A percentile compares a stretch with the other conserved stretches of the same genome.
Evolutionary conservation across 306 rosid species (phyloP).

Genomic region (Castanea mollissima): DNA sequence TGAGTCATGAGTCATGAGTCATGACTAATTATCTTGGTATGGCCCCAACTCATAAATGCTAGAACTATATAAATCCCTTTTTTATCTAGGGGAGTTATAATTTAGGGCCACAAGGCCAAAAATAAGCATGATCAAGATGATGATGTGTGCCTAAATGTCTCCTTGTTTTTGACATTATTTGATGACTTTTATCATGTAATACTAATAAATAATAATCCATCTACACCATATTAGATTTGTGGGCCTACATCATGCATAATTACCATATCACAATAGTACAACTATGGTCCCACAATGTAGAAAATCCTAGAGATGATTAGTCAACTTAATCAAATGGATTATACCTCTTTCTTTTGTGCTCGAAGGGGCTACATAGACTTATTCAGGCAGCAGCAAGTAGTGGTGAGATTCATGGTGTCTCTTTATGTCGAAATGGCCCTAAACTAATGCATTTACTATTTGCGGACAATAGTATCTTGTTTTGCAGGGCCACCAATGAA

Average conservation of each 20-base stretch:
- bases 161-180: background rate
- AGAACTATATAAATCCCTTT: background rate
- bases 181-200: background rate
- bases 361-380: too few species aligned
- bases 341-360: too few species aligned
- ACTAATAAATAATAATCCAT: background rate
- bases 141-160: background rate
- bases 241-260: background rate
- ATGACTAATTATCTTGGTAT: too few species aligned
- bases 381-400: too few species aligned
- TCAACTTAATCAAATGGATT: constrained; percentile 1
- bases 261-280: background rate
- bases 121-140: background rate
- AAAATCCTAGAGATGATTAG: background rate
- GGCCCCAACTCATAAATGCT: background rate
- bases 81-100: too few species aligned
- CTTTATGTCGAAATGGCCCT: too few species aligned
- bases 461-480: too few species aligned
- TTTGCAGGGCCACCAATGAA: too few species aligned
- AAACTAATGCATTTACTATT: too few species aligned
- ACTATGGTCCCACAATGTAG: background rate
- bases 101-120: background rate
- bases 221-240: background rate
- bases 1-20: too few species aligned
- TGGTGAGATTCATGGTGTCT: too few species aligned